These are phyloP conservation scores for Talaromyces sp. DNA, from an alignment of 2,329 filamentous ascomycete species.

Conservation along the genomic window DNA sequence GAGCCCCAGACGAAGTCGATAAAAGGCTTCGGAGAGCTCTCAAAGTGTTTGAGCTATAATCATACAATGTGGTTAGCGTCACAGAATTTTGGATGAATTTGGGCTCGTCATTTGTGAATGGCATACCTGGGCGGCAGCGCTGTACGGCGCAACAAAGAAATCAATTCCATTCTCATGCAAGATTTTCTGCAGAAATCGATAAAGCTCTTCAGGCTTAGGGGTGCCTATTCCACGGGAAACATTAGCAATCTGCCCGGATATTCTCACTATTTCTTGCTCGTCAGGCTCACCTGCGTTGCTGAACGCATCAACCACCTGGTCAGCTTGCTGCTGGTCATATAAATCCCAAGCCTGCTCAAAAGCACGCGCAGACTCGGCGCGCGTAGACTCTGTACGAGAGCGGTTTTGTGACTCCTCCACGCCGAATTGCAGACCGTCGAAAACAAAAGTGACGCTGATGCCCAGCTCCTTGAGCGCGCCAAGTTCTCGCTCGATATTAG, in stretches of 20 bases:
- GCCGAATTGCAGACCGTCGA: conserved; percentile 78
- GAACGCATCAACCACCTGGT: conserved; percentile 80
- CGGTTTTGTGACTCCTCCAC: conserved; percentile 64
- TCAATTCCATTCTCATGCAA: conserved; percentile 65
- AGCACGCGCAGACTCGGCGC: conserved; percentile 59
- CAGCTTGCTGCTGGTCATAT: conserved; percentile 76
- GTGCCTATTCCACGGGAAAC: conserved; percentile 51
- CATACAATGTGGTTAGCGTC: conserved; percentile 5
- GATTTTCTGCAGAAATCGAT: conserved; percentile 70
- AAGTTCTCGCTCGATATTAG: conserved; percentile 72
- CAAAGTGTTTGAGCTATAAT: conserved; percentile 65
- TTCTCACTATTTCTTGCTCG: not conserved
- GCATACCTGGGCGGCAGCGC: conserved; percentile 75
- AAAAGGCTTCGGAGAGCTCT: conserved; percentile 63
- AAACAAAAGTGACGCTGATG: conserved; percentile 82
- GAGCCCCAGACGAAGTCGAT: conserved; percentile 75
- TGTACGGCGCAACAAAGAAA: conserved; percentile 81
- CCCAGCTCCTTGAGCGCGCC: conserved; percentile 64
- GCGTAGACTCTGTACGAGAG: conserved; percentile 59
- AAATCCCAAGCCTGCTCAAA: conserved; percentile 80
- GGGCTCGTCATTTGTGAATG: not conserved
- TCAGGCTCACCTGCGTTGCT: conserved; percentile 67
- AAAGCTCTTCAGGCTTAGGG: conserved; percentile 66
- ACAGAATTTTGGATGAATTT: not conserved
- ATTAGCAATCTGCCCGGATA: not conserved